Evolutionary conservation across 495 filamentous ascomycete genomes (phyloP).

Genomic region (Aspergillus wentii): DNA sequence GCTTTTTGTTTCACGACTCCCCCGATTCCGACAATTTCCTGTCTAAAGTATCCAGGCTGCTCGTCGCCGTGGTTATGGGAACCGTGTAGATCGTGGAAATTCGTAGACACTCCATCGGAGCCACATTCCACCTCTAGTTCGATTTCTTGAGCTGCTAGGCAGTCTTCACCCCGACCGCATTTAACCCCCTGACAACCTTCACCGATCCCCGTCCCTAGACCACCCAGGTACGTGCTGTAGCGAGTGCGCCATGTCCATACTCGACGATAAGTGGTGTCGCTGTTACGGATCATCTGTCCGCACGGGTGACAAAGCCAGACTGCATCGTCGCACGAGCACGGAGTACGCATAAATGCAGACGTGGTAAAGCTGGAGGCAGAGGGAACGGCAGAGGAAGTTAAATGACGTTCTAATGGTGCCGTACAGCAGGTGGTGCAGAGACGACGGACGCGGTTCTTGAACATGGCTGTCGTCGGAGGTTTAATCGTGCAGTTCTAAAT

Average conservation of each 20-base stretch:
- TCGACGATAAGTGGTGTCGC: conserved; percentile 70
- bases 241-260: conserved; percentile 85
- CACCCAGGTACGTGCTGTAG: conserved; percentile 76
- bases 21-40: conserved; percentile 85
- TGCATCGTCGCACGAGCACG: conserved; percentile 63
- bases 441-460: conserved; percentile 69
- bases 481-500: conserved; percentile 82
- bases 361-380: conserved; percentile 25
- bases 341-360: conserved; percentile 46
- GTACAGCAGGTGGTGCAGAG: conserved; percentile 70
- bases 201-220: conserved; percentile 79
- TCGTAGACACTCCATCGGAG: conserved; percentile 29
- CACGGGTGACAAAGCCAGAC: conserved; percentile 82
- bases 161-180: conserved; percentile 67
- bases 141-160: conserved; percentile 65
- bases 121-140: conserved; percentile 74
- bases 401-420: conserved; percentile 31
- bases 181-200: conserved; percentile 83
- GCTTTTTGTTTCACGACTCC: conserved; percentile 78
- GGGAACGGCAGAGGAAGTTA: background rate
- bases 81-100: conserved; percentile 18
- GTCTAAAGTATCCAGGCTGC: conserved; percentile 65
- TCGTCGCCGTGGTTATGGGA: conserved; percentile 25
- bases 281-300: conserved; percentile 59
- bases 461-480: conserved; percentile 54